Percentiles rank a stretch among this genome's conserved stretches.
phyloP scores from a whole-genome alignment of 2,329 filamentous ascomycete species.

The Incumbomyces delicatus region DNA sequence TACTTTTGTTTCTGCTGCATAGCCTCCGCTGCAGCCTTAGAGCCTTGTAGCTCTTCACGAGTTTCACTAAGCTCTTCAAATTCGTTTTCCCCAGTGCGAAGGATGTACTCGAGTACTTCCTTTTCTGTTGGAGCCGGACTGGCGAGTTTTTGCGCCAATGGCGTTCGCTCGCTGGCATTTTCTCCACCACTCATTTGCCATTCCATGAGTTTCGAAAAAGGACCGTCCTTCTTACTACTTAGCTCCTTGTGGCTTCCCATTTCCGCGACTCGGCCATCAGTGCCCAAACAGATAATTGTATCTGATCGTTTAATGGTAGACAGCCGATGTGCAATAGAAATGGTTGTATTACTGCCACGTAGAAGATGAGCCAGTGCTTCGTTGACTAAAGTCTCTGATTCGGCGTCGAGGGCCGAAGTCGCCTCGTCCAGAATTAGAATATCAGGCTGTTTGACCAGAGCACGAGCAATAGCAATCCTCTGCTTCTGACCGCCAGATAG shows the following conservation, averaged over 20 bases:
- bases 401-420: conserved; percentile 88
- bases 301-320: conserved; percentile 96
- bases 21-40: conserved; percentile 12
- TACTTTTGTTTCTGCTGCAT: conserved; percentile 13
- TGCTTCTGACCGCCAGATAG: conserved; percentile 96
- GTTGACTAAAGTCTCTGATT: conserved; percentile 94
- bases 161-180: conserved; percentile 15
- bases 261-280: conserved; percentile 81
- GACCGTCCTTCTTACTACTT: conserved; percentile 61
- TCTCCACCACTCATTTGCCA: conserved; percentile 94
- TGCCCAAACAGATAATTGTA: conserved; percentile 81
- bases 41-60: conserved; percentile 24
- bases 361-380: conserved; percentile 74
- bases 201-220: conserved; percentile 94
- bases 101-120: conserved; percentile 41
- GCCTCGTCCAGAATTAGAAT: conserved; percentile 95
- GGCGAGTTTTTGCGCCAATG: conserved; percentile 1
- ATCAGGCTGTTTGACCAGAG: conserved; percentile 89
- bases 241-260: conserved; percentile 75
- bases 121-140: conserved; percentile 31
- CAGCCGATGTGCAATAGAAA: conserved; percentile 90
- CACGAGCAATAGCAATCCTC: conserved; percentile 90
- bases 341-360: conserved; percentile 83
- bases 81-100: conserved; percentile 28
- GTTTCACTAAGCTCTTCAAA: conserved; percentile 26